These are phyloP conservation scores for Eucalyptus marginata DNA, from an alignment of 345 rosid species.

Conservation along the genomic window DNA sequence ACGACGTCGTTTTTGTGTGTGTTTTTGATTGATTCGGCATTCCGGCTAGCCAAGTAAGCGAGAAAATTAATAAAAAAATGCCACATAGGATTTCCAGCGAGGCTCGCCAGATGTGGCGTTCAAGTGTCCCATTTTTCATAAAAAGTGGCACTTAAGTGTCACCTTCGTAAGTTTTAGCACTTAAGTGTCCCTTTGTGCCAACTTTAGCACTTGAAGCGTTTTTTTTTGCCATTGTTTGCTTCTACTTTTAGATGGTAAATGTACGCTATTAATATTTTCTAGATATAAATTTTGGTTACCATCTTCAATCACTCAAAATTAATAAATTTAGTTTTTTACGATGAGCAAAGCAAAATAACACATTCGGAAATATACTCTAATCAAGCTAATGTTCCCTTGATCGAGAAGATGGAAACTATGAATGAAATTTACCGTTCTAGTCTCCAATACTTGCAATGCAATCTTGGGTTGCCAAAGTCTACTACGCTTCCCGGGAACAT, in stretches of 20 bases:
- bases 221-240: neutral
- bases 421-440: neutral
- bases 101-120: too few species aligned
- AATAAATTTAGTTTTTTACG: neutral
- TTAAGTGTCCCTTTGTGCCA: too few species aligned
- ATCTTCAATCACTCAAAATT: neutral
- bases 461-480: neutral
- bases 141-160: too few species aligned
- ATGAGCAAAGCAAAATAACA: neutral
- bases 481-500: neutral
- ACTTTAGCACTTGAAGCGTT: too few species aligned
- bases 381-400: neutral
- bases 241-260: neutral
- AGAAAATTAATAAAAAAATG: too few species aligned
- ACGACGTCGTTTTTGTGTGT: too few species aligned
- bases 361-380: neutral
- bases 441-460: neutral
- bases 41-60: too few species aligned
- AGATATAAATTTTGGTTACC: neutral
- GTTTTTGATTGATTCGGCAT: too few species aligned
- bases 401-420: rapidly evolving
- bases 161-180: too few species aligned
- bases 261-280: neutral
- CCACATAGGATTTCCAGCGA: too few species aligned
- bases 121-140: too few species aligned